A percentile compares a stretch with the other conserved stretches of the same genome.
These are phyloP conservation scores for Coemansia brasiliensis DNA, from an alignment of 192 early-diverging fungal species.

Conservation along the genomic window DNA sequence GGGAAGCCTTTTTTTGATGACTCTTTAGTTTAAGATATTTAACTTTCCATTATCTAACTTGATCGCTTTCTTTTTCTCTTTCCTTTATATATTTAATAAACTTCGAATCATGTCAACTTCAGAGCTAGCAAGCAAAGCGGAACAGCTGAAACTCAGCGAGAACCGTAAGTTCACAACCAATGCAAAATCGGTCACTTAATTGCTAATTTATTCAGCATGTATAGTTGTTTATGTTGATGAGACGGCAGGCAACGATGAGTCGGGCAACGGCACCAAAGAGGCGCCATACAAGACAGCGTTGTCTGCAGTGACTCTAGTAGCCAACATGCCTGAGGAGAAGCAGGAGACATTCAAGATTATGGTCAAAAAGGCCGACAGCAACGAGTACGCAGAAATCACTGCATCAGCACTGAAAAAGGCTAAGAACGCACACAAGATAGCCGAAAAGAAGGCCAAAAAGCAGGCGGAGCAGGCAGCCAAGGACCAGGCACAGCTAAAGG, in stretches of 20 bases:
- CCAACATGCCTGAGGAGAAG: conserved; percentile 42
- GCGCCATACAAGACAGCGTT: conserved; percentile 78
- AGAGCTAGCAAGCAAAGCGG: conserved; percentile 25
- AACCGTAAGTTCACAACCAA: conserved; percentile 30
- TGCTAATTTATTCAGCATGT: neutral
- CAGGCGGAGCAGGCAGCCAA: conserved; percentile 67
- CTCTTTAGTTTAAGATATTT: neutral
- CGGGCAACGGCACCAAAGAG: conserved; percentile 71
- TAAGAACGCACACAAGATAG: conserved; percentile 66
- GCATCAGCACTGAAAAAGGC: conserved; percentile 92
- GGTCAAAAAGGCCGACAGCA: conserved; percentile 70
- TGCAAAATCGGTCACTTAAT: neutral
- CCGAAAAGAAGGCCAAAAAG: conserved; percentile 79
- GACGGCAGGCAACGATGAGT: conserved; percentile 75
- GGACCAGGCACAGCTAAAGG: conserved; percentile 61
- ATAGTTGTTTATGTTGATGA: conserved; percentile 72
- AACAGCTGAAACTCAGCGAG: conserved; percentile 28
- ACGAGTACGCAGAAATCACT: conserved; percentile 76
- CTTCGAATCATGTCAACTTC: conserved; percentile 26
- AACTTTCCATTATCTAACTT: too few relatives aligned
- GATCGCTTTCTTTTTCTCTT: neutral
- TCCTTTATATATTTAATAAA: conserved; percentile 3
- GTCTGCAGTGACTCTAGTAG: conserved; percentile 66
- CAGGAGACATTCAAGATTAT: conserved; percentile 59
- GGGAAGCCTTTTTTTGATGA: neutral